Conservation (phyloP, 2,329 filamentous ascomycete genomes). For the Sclerotinia nivalis region DNA sequence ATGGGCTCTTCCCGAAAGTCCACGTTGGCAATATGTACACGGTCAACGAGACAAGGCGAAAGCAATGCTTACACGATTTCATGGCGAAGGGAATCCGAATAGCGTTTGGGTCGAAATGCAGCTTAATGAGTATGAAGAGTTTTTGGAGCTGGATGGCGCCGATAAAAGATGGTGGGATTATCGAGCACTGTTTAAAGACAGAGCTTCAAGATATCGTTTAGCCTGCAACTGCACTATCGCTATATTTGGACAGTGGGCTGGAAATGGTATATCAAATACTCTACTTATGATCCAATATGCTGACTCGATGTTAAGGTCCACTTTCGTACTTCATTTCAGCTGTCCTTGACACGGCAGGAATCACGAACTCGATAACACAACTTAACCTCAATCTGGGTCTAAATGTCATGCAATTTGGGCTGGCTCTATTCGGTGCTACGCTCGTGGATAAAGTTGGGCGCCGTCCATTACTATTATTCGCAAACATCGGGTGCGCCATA, state of each 20-base stretch:
- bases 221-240: slow-evolving; percentile 52
- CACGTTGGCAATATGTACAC: slow-evolving; percentile 46
- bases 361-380: slow-evolving; percentile 49
- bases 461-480: slow-evolving; percentile 53
- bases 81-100: slow-evolving; percentile 53
- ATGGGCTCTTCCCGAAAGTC: slow-evolving; percentile 51
- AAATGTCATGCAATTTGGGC: slow-evolving; percentile 54
- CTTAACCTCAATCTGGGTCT: slow-evolving; percentile 56
- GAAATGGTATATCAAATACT: slow-evolving; percentile 30
- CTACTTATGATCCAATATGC: not conserved
- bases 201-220: slow-evolving; percentile 51
- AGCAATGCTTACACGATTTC: slow-evolving; percentile 49
- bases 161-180: slow-evolving; percentile 60
- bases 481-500: slow-evolving; percentile 49
- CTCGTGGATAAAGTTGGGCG: slow-evolving; percentile 59
- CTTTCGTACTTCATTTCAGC: slow-evolving; percentile 56
- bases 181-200: slow-evolving; percentile 52
- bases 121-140: slow-evolving; percentile 51
- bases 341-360: slow-evolving; percentile 53
- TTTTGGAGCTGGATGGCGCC: slow-evolving; percentile 50
- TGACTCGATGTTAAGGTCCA: slow-evolving; percentile 29
- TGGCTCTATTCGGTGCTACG: slow-evolving; percentile 53
- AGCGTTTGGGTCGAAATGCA: slow-evolving; percentile 55
- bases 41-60: slow-evolving; percentile 42
- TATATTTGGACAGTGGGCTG: slow-evolving; percentile 54